phyloP scores from a whole-genome alignment of 208 protist genomes.

The Hexamita inflata region DNA sequence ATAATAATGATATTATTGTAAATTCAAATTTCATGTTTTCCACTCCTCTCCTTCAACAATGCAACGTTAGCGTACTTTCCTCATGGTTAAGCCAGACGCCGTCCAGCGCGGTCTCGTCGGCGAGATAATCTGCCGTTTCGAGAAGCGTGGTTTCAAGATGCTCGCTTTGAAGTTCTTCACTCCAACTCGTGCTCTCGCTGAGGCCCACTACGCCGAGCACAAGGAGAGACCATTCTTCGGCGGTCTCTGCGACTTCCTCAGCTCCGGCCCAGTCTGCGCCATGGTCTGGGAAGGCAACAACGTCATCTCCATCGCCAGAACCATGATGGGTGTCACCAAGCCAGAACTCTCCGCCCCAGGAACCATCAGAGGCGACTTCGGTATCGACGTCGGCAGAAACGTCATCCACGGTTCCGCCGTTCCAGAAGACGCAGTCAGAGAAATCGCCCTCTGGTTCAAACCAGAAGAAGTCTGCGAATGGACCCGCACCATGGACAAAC shows the following conservation, averaged over 20 bases:
- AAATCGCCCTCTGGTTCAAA: conserved; percentile 90
- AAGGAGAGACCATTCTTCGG: neutral
- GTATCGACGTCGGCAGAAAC: too few relatives aligned
- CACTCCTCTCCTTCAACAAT: too few relatives aligned
- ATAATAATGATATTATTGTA: too few relatives aligned
- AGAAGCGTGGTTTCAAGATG: too few relatives aligned
- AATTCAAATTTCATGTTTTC: too few relatives aligned
- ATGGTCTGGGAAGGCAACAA: too few relatives aligned
- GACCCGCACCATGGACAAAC: too few relatives aligned
- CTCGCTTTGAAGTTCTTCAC: neutral
- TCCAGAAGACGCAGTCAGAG: conserved; percentile 68
- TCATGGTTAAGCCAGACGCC: conserved; percentile 30
- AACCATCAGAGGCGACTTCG: conserved; percentile 83
- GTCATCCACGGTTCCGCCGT: conserved; percentile 82
- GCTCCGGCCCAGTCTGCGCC: conserved; percentile 65
- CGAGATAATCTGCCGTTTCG: conserved; percentile 27
- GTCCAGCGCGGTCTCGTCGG: conserved; percentile 26
- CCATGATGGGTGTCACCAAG: conserved; percentile 80
- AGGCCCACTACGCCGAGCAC: conserved; percentile 25
- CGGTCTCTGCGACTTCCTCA: conserved; percentile 5
- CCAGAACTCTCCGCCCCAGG: conserved; percentile 65
- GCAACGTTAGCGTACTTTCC: too few relatives aligned
- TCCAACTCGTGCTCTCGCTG: neutral
- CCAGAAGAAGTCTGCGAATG: too few relatives aligned
- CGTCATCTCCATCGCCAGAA: conserved; percentile 69